A percentile compares a stretch with the other conserved stretches of the same genome.
phyloP scores from a whole-genome alignment of 139 green algal species.

The Closterium sp. region DNA sequence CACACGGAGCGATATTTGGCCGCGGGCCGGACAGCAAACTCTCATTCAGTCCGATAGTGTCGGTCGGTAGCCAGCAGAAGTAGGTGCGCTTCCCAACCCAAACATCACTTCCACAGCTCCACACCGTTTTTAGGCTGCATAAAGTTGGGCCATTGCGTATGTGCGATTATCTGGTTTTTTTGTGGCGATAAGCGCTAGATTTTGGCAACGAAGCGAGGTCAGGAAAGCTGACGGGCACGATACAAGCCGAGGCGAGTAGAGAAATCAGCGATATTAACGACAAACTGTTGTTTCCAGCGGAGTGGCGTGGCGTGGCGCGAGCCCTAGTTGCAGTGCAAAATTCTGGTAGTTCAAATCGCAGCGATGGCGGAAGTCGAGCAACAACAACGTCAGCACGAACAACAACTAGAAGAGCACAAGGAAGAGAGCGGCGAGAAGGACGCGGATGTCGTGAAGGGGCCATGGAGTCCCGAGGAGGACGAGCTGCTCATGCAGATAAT shows the following conservation, averaged over 20 bases:
- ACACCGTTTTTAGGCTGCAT: too few relatives aligned
- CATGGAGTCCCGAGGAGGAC: slow-evolving; percentile 77
- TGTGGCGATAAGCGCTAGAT: not conserved
- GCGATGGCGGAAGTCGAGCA: not conserved
- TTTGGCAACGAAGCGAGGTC: not conserved
- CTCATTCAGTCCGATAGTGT: not conserved
- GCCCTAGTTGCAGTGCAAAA: too few relatives aligned
- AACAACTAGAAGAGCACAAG: not conserved
- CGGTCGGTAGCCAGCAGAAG: too few relatives aligned
- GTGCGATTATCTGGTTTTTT: too few relatives aligned
- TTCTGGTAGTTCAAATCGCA: not conserved
- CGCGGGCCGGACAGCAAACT: not conserved
- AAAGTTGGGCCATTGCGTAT: too few relatives aligned
- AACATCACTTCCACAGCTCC: too few relatives aligned
- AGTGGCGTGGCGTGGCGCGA: too few relatives aligned
- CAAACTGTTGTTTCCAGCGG: too few relatives aligned
- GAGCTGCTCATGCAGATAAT: slow-evolving; percentile 61
- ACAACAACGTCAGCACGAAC: not conserved
- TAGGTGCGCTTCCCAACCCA: too few relatives aligned
- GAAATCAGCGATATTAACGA: too few relatives aligned
- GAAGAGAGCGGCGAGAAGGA: slow-evolving; percentile 6
- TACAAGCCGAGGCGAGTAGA: not conserved
- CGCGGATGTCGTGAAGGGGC: slow-evolving; percentile 69
- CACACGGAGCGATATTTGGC: not conserved
- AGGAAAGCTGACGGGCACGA: not conserved